Evolutionary conservation across 1,139 yeast genomes (phyloP), one percentile per base, ranked within the genome.

Genomic region (Pichia sp.): DNA sequence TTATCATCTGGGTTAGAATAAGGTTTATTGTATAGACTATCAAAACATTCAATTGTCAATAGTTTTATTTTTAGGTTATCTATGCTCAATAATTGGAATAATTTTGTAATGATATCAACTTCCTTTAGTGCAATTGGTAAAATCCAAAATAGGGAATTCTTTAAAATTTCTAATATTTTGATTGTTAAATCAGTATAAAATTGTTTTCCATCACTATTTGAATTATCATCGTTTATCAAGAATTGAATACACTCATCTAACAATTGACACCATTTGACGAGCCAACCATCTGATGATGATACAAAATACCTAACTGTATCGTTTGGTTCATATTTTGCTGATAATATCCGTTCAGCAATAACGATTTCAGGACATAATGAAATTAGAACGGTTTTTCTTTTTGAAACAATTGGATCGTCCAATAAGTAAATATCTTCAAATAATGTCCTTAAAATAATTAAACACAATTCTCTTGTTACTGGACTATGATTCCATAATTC

Each of bases 371-470:
- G 85, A 64, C 96, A 82, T 48, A 88, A 76, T 44, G 95, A 90
- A 50, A 85, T 84, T 45, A 94, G 73, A 3, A 85, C 75, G n/a
- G 81, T 76, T 48, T 85, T 80, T 60, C 97, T 76, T 58, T 82
- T 84, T 39, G 92, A 75, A 1, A 96, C 96, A 16, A 87, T 77
- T 22, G 96, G 85, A 61, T 92, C 98, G 58, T 92, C 98, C 46
- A 92, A 73, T 46, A 92, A 70, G 61, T 89, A 94, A n/a, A 90
- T 79, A 63, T 94, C 98, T 67, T 94, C 99, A 61, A 92, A 92
- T 37, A 94, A 68, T 1, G 95, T 88, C 59, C 96, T 73, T 55
- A 87, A 77, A 11, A 92, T 84, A 30, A 86, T 79, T 30, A 92
- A 69, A 2, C 92, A 74, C 44, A 94, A 69, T 60, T 89, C 96